These are phyloP conservation scores for Olyra latifolia DNA, from an alignment of 176 grass and related monocot genomes.

Conservation along the genomic window DNA sequence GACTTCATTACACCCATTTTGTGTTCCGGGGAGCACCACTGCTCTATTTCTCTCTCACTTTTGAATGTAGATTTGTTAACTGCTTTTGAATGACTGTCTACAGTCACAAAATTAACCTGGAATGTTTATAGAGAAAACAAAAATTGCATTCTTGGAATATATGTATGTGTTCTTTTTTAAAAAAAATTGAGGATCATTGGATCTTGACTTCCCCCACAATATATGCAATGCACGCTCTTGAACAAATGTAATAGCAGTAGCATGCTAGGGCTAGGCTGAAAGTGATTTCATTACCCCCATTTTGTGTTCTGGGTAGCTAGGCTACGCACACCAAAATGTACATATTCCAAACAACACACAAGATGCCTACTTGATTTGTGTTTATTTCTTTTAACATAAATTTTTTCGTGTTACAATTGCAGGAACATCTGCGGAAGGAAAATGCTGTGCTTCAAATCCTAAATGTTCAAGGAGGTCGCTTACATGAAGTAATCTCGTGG, in stretches of 20 bases:
- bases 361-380: neutral
- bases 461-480: constrained; percentile 24
- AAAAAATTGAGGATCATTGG: neutral
- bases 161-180: neutral
- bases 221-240: neutral
- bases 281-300: neutral
- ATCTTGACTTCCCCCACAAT: neutral
- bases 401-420: constrained; percentile 4
- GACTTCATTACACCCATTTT: neutral
- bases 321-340: neutral
- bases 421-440: constrained; percentile 65
- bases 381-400: neutral
- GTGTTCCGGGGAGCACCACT: too few species aligned
- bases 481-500: constrained; percentile 13
- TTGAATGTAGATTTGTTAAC: neutral
- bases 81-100: neutral
- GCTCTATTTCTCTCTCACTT: too few species aligned
- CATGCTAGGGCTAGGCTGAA: neutral
- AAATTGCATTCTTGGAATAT: neutral
- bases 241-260: neutral
- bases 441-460: constrained; percentile 73
- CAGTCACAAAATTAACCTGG: neutral
- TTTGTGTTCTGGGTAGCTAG: too few species aligned
- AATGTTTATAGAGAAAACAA: neutral
- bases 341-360: neutral